These are phyloP conservation scores for Calamus simplicifolius DNA, from an alignment of 176 grass and related monocot species.

Conservation along the genomic window DNA sequence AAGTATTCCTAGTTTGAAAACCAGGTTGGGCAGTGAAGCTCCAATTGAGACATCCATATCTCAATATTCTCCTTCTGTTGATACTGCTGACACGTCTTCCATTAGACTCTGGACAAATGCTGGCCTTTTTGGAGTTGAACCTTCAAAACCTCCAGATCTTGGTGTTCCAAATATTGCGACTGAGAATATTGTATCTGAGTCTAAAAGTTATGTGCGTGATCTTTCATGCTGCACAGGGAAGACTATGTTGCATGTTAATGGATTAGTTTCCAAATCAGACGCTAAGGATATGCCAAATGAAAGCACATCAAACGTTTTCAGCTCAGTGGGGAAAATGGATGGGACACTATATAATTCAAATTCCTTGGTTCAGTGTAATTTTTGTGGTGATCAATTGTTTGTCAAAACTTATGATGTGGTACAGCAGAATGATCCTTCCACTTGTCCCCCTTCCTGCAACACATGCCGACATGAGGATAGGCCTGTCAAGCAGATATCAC, in stretches of 20 bases:
- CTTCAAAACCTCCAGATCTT: slow-evolving; percentile 86
- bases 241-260: background rate
- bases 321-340: slow-evolving; percentile 33
- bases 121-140: slow-evolving; percentile 91
- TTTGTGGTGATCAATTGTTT: slow-evolving; percentile 26
- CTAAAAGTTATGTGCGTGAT: slow-evolving; percentile 12
- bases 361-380: slow-evolving; percentile 25
- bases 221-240: slow-evolving; percentile 15
- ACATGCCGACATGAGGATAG: slow-evolving; percentile 13
- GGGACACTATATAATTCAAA: slow-evolving; percentile 19
- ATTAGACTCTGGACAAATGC: slow-evolving; percentile 98
- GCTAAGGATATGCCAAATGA: slow-evolving; percentile 19
- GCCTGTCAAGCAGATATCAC: slow-evolving; percentile 33
- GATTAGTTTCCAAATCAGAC: slow-evolving; percentile 11
- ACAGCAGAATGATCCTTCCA: slow-evolving; percentile 26
- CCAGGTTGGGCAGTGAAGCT: slow-evolving; percentile 6
- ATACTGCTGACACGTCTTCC: slow-evolving; percentile 36
- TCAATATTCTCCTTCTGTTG: slow-evolving; percentile 19
- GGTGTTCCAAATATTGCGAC: slow-evolving; percentile 30
- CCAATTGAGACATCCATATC: slow-evolving; percentile 15
- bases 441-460: slow-evolving; percentile 27
- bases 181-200: slow-evolving; percentile 31
- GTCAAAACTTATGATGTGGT: slow-evolving; percentile 20
- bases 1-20: slow-evolving; percentile 16
- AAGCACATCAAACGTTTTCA: slow-evolving; percentile 22